These are phyloP conservation scores for Malassezia pachydermatis DNA, from an alignment of 1,284 basidiomycete species.

Conservation along the genomic window DNA sequence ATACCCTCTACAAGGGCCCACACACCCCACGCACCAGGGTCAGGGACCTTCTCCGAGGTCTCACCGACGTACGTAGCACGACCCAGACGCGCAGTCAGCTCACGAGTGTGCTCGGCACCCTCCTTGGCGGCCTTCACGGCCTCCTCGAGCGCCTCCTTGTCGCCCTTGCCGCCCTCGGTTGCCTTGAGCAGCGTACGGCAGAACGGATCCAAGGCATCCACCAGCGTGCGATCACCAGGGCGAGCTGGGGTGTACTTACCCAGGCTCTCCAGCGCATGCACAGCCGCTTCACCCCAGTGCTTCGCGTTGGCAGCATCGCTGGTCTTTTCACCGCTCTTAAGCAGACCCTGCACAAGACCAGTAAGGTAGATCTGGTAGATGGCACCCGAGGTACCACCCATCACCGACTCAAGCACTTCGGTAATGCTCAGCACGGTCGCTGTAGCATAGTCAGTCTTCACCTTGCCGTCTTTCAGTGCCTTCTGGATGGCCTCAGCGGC, in stretches of 20 bases:
- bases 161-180: conserved; percentile 19
- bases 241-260: conserved; percentile 54
- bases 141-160: conserved; percentile 36
- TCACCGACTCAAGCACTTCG: conserved; percentile 44
- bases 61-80: conserved; percentile 53
- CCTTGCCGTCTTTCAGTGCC: conserved; percentile 33
- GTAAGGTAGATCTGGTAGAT: conserved; percentile 56
- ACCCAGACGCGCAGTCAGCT: conserved; percentile 53
- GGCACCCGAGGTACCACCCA: conserved; percentile 50
- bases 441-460: conserved; percentile 35
- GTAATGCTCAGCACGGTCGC: conserved; percentile 39
- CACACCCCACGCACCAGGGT: conserved; percentile 56
- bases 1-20: conserved; percentile 49
- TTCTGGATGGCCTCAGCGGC: conserved; percentile 35
- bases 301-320: conserved; percentile 24
- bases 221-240: conserved; percentile 55
- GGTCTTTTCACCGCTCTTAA: conserved; percentile 18
- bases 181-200: conserved; percentile 45
- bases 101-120: conserved; percentile 53
- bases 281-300: conserved; percentile 38
- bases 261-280: conserved; percentile 38
- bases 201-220: conserved; percentile 55
- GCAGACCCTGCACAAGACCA: conserved; percentile 45
- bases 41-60: conserved; percentile 49
- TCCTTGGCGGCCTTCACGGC: conserved; percentile 50